Base-by-base conservation (phyloP, 768 basidiomycete species). In the Hysterangium stoloniferum region DNA sequence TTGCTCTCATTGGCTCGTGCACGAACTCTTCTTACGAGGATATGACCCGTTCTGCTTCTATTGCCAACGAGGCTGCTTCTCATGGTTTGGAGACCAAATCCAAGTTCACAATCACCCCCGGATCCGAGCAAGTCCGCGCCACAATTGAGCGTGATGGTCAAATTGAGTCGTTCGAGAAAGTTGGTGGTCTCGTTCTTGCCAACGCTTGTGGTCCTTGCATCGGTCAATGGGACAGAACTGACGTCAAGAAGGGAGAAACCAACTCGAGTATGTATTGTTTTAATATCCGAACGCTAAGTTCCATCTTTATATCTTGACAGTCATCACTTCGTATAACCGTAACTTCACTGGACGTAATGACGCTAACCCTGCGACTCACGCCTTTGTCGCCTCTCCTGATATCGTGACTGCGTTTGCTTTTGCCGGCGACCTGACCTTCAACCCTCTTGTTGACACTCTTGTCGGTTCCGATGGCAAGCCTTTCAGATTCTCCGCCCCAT, bases 321-420 rank as follows among this genome's bases (percentile, higher is more conserved):
- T 98, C 76, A 90, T 99, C 70, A 95, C 95, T 46, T 97, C 94
- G 17, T 99, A 99, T 80, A 99, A 99, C 83, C 94, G 96, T 67
- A 99, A 99, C 84, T 99, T 99, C 76, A 98, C 96, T 58, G 96
- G 95, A 52, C 92, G 96, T 64, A 99, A 99, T 69, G 96, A 98
- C 62, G 94, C 96, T 60, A 98, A 99, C 80, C 93, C 95, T 19
- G 93, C 93, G 55, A 99, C 96, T 28, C 96, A 98, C 69, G 89
- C 91, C 43, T 95, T 94, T 63, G 91, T 95, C 62, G 84, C 91
- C 34, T 92, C 91, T 29, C 91, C 89, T 36, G 89, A 96, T 61
- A 72, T 99, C 65, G 95, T 97, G 66, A 97, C 95, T 58, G 96
- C 96, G 54, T 84, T 99, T 77, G 80, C 88, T 52, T 97, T 96